Percentiles rank a stretch among this genome's conserved stretches.
These are phyloP conservation scores for Fragaria vesca DNA, from an alignment of 306 rosid genomes.

Conservation along the genomic window DNA sequence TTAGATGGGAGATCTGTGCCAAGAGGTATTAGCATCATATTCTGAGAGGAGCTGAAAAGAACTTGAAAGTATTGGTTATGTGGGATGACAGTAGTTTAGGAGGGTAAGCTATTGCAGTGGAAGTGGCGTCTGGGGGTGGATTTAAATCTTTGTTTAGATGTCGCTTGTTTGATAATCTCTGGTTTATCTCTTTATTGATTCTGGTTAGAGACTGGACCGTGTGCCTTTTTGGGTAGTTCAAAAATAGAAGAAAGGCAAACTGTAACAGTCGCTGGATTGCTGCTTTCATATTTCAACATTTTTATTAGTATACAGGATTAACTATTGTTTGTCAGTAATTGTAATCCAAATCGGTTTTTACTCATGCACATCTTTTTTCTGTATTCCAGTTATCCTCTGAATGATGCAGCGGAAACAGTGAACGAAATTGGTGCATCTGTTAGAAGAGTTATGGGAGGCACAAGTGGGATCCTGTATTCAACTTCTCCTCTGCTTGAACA, in stretches of 20 bases:
- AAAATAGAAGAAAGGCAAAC: neutral
- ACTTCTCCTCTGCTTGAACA: slow-evolving; percentile 33
- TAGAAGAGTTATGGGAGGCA: slow-evolving; percentile 91
- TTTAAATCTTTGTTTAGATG: neutral
- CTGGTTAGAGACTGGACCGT: neutral
- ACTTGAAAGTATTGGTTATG: neutral
- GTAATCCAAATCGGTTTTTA: slow-evolving; percentile 20
- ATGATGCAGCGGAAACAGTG: slow-evolving; percentile 85
- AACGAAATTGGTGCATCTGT: slow-evolving; percentile 78
- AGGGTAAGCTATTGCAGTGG: neutral
- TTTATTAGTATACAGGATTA: neutral
- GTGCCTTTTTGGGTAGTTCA: neutral
- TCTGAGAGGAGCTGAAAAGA: neutral
- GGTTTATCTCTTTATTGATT: neutral
- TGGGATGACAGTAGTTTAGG: neutral
- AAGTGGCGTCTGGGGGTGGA: neutral
- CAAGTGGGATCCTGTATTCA: slow-evolving; percentile 86
- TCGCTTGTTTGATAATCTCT: neutral
- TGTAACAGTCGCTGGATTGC: neutral
- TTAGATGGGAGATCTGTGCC: neutral
- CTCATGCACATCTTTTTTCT: slow-evolving; percentile 30
- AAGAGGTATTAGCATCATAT: neutral
- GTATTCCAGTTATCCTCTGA: slow-evolving; percentile 84
- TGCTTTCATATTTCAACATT: neutral
- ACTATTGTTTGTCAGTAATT: slow-evolving; percentile 19